phyloP scores from a whole-genome alignment of 2,329 filamentous ascomycete species.

The Phyllosticta capitalensis region DNA sequence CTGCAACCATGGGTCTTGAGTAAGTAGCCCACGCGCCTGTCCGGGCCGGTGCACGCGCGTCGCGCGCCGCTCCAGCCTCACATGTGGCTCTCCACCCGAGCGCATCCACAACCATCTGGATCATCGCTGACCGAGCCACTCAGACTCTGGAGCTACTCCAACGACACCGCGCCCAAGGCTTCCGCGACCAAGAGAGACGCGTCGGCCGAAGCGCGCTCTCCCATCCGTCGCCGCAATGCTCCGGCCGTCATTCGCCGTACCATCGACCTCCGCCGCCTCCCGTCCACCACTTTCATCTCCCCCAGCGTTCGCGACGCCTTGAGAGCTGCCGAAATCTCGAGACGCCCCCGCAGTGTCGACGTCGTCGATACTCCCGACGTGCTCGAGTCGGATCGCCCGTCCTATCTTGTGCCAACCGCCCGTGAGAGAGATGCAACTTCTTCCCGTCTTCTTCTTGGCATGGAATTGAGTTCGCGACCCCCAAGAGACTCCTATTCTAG shows the following conservation, averaged over 20 bases:
- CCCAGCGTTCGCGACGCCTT: neutral
- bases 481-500: neutral
- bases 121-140: constrained; percentile 2
- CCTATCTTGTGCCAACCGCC: neutral
- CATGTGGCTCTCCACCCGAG: constrained; percentile 9
- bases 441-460: neutral
- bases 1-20: constrained; percentile 41
- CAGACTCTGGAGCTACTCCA: constrained; percentile 47
- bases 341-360: neutral
- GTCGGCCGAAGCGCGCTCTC: constrained; percentile 44
- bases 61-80: constrained; percentile 13
- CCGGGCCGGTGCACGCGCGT: constrained; percentile 6
- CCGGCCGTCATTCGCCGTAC: constrained; percentile 3
- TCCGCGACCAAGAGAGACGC: constrained; percentile 42
- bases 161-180: constrained; percentile 26
- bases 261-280: neutral
- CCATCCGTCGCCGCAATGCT: constrained; percentile 44
- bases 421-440: neutral
- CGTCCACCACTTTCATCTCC: neutral
- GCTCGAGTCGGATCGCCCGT: neutral
- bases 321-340: neutral
- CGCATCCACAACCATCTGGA: neutral
- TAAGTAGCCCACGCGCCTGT: constrained; percentile 22
- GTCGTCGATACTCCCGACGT: neutral
- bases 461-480: neutral